Base-by-base conservation (phyloP, 495 filamentous ascomycete genomes). In the Cercophora newfieldiana region DNA sequence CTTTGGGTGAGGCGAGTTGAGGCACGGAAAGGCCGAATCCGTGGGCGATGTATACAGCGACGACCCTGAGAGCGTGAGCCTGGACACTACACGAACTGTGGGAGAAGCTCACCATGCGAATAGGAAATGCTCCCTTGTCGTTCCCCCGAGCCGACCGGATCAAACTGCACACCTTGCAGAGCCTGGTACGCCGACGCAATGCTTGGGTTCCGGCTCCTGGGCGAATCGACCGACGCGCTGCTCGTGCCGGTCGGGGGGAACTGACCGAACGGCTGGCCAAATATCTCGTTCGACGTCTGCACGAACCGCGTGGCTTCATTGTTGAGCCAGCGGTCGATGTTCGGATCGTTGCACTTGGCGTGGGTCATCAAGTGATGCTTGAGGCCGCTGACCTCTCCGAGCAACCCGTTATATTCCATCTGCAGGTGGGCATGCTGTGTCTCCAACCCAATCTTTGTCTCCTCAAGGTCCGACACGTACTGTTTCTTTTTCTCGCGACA, bases 401-500 rank as follows among this genome's bases (percentile, higher is more conserved):
- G 70, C 16, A 86, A 71, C 8, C 64, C 75, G 18, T 76, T 73
- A 24, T 80, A 77, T 59, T 80, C 74, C 69, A 72, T 70, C 24
- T 76, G 75, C 30, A 83, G 72, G 12, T 69, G 61, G 3, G 65
- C 68, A 50, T 81, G 69, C 49, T 76, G 66, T 10, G 63, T 68
- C 64, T 82, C 81, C 25, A 82, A 69, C n/a, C 63, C 68, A n/a
- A 72, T 64, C 56, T 73, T 80, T 22, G 75, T 77, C 37, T 80
- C 75, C 66, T 91, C 87, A 3, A 91, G 78, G 26, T 85, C 82
- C 48, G 85, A 78, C 7, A 88, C 87, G 74, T 87, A 89, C 67
- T 88, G 85, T 74, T 94, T 96, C 77, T 95, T 94, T 82, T 94
- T 94, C 73, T 90, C 87, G 2, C 93, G 86, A 72, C 92, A 96